Evolutionary conservation across 306 rosid genomes (phyloP).

Genomic region (Pterocarpus macrocarpus): DNA sequence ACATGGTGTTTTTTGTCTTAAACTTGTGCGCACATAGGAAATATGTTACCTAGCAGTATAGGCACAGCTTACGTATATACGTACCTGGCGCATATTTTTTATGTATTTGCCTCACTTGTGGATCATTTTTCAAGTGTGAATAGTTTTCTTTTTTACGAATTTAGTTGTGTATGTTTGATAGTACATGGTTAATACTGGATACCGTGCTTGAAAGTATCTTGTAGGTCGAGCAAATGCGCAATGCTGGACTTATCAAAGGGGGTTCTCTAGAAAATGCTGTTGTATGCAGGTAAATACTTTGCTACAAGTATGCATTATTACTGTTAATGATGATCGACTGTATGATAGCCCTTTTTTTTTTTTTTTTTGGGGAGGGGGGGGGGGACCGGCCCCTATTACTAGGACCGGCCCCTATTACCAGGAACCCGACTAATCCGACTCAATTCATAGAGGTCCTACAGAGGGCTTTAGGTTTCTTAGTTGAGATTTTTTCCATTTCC

Average conservation of each 20-base stretch:
- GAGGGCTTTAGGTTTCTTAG: no score
- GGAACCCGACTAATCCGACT: no score
- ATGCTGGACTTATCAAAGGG: constrained; percentile 85
- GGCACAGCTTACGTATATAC: background rate
- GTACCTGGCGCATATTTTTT: background rate
- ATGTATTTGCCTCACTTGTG: background rate
- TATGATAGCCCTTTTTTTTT: background rate
- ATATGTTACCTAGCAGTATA: background rate
- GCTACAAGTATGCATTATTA: constrained; percentile 20
- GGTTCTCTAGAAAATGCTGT: constrained; percentile 86
- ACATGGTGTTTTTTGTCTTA: background rate
- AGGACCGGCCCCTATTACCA: no score
- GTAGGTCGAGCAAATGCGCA: constrained; percentile 83
- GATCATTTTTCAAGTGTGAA: constrained; percentile 14
- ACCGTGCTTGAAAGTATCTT: constrained; percentile 37
- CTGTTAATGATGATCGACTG: constrained; percentile 20
- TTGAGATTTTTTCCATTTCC: no score
- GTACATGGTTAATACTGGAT: constrained; percentile 33
- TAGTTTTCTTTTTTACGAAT: background rate
- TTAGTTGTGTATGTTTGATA: constrained; percentile 27
- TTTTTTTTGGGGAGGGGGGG: no score
- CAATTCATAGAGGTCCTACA: no score
- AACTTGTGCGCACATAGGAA: background rate
- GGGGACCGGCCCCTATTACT: no score
- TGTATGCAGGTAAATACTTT: constrained; percentile 76